phyloP scores from a whole-genome alignment of 148 eudicot genomes.

The Camellia sinensis region DNA sequence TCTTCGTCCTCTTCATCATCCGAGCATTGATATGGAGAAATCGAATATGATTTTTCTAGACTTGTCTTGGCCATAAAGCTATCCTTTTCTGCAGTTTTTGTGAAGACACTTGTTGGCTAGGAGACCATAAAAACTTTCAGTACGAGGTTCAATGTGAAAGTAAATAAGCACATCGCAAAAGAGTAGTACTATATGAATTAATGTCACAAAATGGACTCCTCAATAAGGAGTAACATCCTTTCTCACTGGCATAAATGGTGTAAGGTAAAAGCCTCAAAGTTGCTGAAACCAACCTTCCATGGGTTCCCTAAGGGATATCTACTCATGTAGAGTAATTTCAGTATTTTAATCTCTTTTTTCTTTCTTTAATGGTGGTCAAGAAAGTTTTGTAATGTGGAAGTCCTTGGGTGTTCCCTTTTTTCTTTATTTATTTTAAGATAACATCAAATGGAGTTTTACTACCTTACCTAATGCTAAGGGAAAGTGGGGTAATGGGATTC shows the following conservation, averaged over 20 bases:
- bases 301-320: neutral
- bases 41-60: constrained; percentile 70
- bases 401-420: neutral
- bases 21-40: constrained; percentile 92
- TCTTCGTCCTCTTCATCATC: constrained; percentile 86
- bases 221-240: neutral
- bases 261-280: neutral
- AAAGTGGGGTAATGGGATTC: neutral
- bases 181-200: neutral
- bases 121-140: constrained; percentile 5
- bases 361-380: neutral
- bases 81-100: constrained; percentile 24
- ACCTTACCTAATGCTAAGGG: neutral
- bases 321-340: too few species aligned
- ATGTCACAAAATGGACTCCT: too few species aligned
- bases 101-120: constrained; percentile 23
- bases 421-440: neutral
- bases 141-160: neutral
- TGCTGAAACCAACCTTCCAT: neutral
- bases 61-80: constrained; percentile 22
- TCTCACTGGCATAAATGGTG: neutral
- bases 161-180: neutral
- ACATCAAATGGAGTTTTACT: neutral
- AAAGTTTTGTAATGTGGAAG: neutral
- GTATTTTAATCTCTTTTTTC: neutral